These are phyloP conservation scores for Centella asiatica DNA, from an alignment of 129 eudicot species.

Conservation along the genomic window DNA sequence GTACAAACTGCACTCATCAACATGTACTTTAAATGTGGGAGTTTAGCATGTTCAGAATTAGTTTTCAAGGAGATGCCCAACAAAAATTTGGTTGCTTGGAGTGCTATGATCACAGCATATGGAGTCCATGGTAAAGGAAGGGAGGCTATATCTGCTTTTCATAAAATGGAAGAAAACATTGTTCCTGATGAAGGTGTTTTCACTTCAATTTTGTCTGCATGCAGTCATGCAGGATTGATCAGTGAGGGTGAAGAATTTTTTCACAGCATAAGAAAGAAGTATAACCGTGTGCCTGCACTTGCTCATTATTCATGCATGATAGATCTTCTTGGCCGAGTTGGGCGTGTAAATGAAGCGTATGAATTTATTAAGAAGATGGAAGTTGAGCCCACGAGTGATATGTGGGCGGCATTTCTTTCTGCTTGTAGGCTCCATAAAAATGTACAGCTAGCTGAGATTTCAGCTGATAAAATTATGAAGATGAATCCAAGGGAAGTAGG, in stretches of 20 bases:
- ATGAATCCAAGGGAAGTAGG: constrained; percentile 29
- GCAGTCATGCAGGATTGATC: constrained; percentile 49
- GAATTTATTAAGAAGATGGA: constrained; percentile 21
- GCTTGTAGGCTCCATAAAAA: constrained; percentile 44
- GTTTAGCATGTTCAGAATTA: constrained; percentile 20
- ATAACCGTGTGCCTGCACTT: constrained; percentile 18
- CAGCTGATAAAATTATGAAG: constrained; percentile 25
- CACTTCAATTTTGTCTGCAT: constrained; percentile 41
- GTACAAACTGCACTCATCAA: constrained; percentile 45
- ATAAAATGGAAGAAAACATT: constrained; percentile 22
- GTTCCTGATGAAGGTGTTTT: constrained; percentile 35
- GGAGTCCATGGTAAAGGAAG: constrained; percentile 39
- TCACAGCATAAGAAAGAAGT: constrained; percentile 23
- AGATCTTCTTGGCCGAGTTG: constrained; percentile 43
- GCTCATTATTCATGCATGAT: constrained; percentile 49
- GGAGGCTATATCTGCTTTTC: constrained; percentile 24
- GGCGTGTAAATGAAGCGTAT: constrained; percentile 38
- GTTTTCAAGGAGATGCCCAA: constrained; percentile 28
- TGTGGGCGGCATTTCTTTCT: constrained; percentile 42
- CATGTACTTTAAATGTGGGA: constrained; percentile 54
- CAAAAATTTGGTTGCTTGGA: constrained; percentile 44
- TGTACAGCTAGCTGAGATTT: constrained; percentile 32
- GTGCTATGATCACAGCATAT: constrained; percentile 43
- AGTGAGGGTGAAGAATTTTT: constrained; percentile 28
- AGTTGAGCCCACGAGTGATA: constrained; percentile 33